Percentiles rank a stretch among this genome's conserved stretches.
phyloP scores from a whole-genome alignment of 140 eudicot genomes.

The Anethum foeniculum region DNA sequence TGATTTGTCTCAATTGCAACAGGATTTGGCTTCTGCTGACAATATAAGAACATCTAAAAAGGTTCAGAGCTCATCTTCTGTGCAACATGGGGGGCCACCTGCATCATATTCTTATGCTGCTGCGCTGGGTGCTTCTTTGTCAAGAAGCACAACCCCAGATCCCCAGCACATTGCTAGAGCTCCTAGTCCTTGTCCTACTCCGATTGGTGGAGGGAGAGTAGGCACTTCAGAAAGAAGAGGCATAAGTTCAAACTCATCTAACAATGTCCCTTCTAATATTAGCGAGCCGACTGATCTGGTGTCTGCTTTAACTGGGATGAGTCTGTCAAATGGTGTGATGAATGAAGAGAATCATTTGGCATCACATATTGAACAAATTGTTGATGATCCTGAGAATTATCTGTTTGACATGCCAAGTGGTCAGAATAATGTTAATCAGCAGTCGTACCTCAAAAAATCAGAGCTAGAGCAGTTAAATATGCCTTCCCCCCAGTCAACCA shows the following conservation, averaged over 20 bases:
- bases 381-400: conserved; percentile 43
- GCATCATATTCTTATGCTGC: conserved; percentile 90
- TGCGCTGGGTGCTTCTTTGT: conserved; percentile 77
- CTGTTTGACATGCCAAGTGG: conserved; percentile 36
- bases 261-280: conserved; percentile 34
- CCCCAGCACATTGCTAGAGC: conserved; percentile 83
- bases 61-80: conserved; percentile 26
- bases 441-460: conserved; percentile 28
- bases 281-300: conserved; percentile 54
- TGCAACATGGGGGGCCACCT: conserved; percentile 39
- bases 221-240: conserved; percentile 49
- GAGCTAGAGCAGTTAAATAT: conserved; percentile 28
- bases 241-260: conserved; percentile 39
- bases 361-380: conserved; percentile 35
- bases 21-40: conserved; percentile 27
- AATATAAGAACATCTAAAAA: conserved; percentile 17
- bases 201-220: conserved; percentile 72
- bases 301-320: conserved; percentile 77
- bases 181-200: conserved; percentile 88
- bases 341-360: conserved; percentile 39
- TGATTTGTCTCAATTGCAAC: conserved; percentile 53
- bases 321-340: conserved; percentile 44
- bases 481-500: conserved; percentile 27
- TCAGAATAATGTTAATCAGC: conserved; percentile 43
- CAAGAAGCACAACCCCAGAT: conserved; percentile 95